Percentiles rank a stretch among this genome's conserved stretches.
Evolutionary conservation across 352 stramenopile species (phyloP).

Genomic region (Phytophthora vignae): DNA sequence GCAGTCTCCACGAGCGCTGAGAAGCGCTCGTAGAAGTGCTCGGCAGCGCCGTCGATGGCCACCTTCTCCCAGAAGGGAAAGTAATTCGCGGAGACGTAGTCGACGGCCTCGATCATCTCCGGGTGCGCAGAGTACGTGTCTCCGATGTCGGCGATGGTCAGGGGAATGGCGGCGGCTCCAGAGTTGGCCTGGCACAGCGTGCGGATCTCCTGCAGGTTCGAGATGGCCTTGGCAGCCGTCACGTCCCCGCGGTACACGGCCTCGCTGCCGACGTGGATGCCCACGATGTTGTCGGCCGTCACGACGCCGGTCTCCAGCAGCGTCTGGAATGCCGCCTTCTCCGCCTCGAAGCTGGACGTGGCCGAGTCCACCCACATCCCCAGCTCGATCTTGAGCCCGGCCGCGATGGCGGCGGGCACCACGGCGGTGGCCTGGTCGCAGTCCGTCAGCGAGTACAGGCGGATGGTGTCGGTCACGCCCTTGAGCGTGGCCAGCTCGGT

Average conservation of each 20-base stretch:
- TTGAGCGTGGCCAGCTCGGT: constrained; percentile 57
- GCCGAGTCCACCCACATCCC: constrained; percentile 63
- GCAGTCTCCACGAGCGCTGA: constrained; percentile 40
- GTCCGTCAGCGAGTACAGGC: constrained; percentile 61
- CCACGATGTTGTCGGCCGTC: constrained; percentile 48
- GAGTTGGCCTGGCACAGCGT: constrained; percentile 42
- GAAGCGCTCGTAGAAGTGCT: constrained; percentile 60
- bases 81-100: constrained; percentile 69
- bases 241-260: constrained; percentile 72
- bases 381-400: constrained; percentile 58
- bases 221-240: constrained; percentile 47
- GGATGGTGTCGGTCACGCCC: constrained; percentile 58
- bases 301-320: constrained; percentile 53
- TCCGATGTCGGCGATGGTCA: constrained; percentile 73
- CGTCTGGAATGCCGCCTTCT: constrained; percentile 53
- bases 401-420: constrained; percentile 47
- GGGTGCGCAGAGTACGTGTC: constrained; percentile 63
- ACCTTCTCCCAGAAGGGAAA: constrained; percentile 79
- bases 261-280: constrained; percentile 77
- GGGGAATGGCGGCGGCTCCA: constrained; percentile 43
- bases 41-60: constrained; percentile 41
- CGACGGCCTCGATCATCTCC: constrained; percentile 61
- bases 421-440: constrained; percentile 55
- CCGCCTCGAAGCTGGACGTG: constrained; percentile 45
- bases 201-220: constrained; percentile 68